phyloP scores from a whole-genome alignment of 176 grass and related monocot species.

The Avena atlantica region DNA sequence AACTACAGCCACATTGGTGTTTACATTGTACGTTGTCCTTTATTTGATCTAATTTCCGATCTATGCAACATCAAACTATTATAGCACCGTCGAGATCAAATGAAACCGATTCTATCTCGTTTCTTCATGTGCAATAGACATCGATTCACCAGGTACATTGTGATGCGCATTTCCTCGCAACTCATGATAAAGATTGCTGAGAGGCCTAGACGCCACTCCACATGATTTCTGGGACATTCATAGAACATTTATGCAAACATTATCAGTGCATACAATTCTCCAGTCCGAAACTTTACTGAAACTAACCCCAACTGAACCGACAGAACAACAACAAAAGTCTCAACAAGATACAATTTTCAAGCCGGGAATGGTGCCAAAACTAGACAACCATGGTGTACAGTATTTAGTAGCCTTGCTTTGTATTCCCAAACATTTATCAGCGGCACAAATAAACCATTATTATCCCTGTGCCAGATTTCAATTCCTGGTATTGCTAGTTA shows the following conservation, averaged over 20 bases:
- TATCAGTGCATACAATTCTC: background rate
- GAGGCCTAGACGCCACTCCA: background rate
- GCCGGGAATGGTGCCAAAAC: background rate
- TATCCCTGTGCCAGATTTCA: background rate
- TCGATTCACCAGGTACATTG: background rate
- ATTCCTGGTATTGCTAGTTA: background rate
- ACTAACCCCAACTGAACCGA: background rate
- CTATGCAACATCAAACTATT: background rate
- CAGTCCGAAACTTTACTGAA: background rate
- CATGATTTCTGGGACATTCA: background rate
- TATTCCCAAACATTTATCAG: background rate
- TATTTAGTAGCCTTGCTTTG: background rate
- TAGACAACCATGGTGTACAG: background rate
- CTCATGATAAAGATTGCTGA: background rate
- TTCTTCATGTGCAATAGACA: background rate
- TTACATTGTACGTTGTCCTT: too few relatives aligned
- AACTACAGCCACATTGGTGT: constrained; percentile 26
- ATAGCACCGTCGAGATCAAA: background rate
- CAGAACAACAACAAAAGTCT: background rate
- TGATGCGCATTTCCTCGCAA: background rate
- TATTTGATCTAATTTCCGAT: too few relatives aligned
- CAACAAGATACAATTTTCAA: background rate
- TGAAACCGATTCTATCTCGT: background rate
- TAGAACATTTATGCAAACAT: background rate
- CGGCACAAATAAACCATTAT: background rate